phyloP scores from a whole-genome alignment of 805 yeast species.

The Teunomyces atbi region DNA sequence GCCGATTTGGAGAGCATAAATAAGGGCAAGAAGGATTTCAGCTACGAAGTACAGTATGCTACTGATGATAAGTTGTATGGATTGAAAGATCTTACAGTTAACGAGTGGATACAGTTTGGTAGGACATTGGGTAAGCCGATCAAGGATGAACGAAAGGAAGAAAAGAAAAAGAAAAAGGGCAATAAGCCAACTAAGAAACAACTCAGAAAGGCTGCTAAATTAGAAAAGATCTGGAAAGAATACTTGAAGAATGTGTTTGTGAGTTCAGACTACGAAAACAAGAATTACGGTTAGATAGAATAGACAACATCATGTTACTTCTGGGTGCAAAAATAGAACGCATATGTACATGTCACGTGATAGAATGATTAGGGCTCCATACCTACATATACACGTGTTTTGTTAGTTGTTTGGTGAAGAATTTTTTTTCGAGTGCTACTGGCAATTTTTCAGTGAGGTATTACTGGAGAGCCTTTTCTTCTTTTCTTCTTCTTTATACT shows the following conservation, averaged over 20 bases:
- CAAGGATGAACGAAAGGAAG: constrained; percentile 14
- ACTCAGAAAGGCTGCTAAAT: constrained; percentile 14
- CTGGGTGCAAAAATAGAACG: neutral
- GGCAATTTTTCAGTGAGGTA: constrained; percentile 1
- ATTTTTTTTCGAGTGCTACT: neutral
- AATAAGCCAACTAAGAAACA: constrained; percentile 12
- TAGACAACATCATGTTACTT: neutral
- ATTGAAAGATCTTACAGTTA: constrained; percentile 55
- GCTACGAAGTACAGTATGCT: constrained; percentile 64
- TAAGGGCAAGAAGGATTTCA: constrained; percentile 44
- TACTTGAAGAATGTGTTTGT: constrained; percentile 62
- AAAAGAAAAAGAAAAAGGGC: constrained; percentile 8
- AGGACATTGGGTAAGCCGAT: constrained; percentile 49
- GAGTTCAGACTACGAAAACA: constrained; percentile 61
- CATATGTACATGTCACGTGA: neutral
- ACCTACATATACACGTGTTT: neutral
- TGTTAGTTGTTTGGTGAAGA: neutral
- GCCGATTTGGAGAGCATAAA: constrained; percentile 58
- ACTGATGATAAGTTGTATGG: constrained; percentile 60
- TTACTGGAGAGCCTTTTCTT: neutral
- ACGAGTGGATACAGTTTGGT: constrained; percentile 61
- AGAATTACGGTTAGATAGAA: constrained; percentile 34
- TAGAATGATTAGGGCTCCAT: neutral
- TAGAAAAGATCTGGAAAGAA: constrained; percentile 52
- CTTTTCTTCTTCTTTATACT: constrained; percentile 3